Evolutionary conservation across 2,329 filamentous ascomycete genomes (phyloP).

Genomic region (Arthrobotrys sphaeroides): DNA sequence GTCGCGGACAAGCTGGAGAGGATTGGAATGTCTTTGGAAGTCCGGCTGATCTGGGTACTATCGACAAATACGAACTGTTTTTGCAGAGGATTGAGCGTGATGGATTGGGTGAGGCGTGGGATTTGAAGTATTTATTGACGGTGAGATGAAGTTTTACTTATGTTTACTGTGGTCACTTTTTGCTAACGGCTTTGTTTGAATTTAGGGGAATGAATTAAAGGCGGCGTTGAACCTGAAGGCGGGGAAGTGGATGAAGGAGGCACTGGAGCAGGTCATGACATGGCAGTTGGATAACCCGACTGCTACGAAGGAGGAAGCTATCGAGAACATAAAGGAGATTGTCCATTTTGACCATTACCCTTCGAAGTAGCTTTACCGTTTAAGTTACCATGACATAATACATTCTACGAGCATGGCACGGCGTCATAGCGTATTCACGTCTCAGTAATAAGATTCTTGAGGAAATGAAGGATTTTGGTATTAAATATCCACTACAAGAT

Average conservation of each 20-base stretch:
- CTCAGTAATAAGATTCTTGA: not conserved
- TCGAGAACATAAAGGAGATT: constrained; percentile 22
- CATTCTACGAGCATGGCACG: not conserved
- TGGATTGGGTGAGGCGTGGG: constrained; percentile 65
- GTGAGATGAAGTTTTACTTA: constrained; percentile 11
- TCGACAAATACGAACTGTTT: constrained; percentile 67
- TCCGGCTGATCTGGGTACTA: constrained; percentile 59
- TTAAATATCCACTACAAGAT: constrained; percentile 21
- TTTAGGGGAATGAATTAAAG: constrained; percentile 76
- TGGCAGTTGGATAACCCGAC: constrained; percentile 88
- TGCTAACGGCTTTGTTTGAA: too few relatives aligned
- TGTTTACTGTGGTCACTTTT: constrained; percentile 63
- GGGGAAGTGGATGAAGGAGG: constrained; percentile 83
- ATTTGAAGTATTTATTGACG: constrained; percentile 60
- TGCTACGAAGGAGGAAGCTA: constrained; percentile 66
- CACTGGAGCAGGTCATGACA: constrained; percentile 79
- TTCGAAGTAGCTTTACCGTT: too few relatives aligned
- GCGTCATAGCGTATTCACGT: not conserved
- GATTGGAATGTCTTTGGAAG: constrained; percentile 47
- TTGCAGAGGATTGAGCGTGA: constrained; percentile 66
- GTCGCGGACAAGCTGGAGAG: not conserved
- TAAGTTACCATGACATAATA: not conserved
- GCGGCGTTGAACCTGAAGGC: constrained; percentile 74
- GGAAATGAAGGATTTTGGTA: constrained; percentile 29
- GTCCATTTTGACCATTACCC: not conserved